phyloP scores from a whole-genome alignment of 2,329 filamentous ascomycete species.

The Eurotiales sp. region DNA sequence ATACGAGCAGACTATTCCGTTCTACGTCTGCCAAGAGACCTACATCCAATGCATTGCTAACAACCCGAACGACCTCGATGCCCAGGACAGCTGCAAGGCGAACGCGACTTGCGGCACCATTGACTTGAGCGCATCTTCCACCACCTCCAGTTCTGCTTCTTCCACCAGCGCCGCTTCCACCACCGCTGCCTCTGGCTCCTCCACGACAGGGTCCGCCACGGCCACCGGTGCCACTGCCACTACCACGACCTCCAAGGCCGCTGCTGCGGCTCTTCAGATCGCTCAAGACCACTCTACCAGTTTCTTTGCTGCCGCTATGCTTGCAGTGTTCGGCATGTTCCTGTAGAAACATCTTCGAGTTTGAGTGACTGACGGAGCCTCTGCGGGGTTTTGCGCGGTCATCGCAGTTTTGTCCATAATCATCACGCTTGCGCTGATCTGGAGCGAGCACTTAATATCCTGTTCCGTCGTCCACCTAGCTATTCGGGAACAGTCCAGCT shows the following conservation, averaged over 20 bases:
- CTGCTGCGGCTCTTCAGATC: conserved; percentile 38
- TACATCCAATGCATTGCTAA: conserved; percentile 47
- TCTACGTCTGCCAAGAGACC: conserved; percentile 56
- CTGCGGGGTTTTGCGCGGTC: no score
- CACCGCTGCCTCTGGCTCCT: conserved; percentile 19
- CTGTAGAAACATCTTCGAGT: conserved; percentile 50
- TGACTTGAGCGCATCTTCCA: conserved; percentile 23
- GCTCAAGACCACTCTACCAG: conserved; percentile 51
- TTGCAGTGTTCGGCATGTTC: conserved; percentile 55
- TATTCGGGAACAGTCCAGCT: not conserved
- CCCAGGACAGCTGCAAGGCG: conserved; percentile 46
- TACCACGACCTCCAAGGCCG: conserved; percentile 24
- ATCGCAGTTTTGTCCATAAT: not conserved
- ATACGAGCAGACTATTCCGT: conserved; percentile 58
- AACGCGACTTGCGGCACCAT: conserved; percentile 51
- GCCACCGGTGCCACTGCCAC: conserved; percentile 29
- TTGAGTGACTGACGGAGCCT: no score
- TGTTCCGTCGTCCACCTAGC: conserved; percentile 3
- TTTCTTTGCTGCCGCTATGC: conserved; percentile 50
- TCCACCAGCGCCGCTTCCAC: conserved; percentile 26
- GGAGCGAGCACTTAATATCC: conserved; percentile 1
- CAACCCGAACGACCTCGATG: conserved; percentile 44
- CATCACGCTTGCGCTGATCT: not conserved
- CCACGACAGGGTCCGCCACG: conserved; percentile 26
- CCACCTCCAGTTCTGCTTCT: conserved; percentile 26